Evolutionary conservation across 2,329 filamentous ascomycete species (phyloP), one percentile per base, ranked within the genome.

Genomic region (Microcera coccophila): DNA sequence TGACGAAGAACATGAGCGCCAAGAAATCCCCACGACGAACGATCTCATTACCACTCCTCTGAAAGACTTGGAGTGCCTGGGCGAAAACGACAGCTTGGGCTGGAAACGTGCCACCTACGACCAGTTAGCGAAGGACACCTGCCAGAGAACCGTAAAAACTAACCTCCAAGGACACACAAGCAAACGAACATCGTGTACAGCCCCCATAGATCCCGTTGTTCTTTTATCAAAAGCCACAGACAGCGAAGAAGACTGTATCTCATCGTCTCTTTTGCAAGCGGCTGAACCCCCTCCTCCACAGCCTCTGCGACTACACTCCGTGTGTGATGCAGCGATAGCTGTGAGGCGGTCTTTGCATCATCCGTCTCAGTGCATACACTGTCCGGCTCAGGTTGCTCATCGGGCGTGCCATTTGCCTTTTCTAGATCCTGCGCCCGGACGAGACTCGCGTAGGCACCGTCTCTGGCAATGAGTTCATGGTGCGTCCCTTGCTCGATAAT

Each of bases 21-120:
- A 57, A 47, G 50, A 74, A 74, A 47, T 75, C 68, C 3, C 68
- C 71, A 5, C 44, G 42, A 15, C 38, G 29, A 31, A 55, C 36
- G 36, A 56, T 46, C 18, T 48, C 24, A 2, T 38, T 9, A 8
- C 43, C 39, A 5, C 26, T 16, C 8, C 47, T 38, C n/a, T 48
- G 42, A 36, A 66, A 66, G 3, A 58, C 52, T 1, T 52, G 48
- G 15, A 65, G 52, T 16, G 65, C 49, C 16, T 49, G 50, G 9
- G 56, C 60, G 38, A 66, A 54, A 0, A 67, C 36, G n/a, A 66
- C 33, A 4, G 63, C 61, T 34, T 64, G 62, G 1, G 50, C 60
- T 0, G 64, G 64, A 47, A 51, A 52, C 14, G 61, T 55, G 4
- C 57, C 63, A 31, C 57, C 61, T 50, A 44, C 14, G 28, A 24